Base-by-base conservation (phyloP, 2,329 filamentous ascomycete species). In the Trichothecium roseum region DNA sequence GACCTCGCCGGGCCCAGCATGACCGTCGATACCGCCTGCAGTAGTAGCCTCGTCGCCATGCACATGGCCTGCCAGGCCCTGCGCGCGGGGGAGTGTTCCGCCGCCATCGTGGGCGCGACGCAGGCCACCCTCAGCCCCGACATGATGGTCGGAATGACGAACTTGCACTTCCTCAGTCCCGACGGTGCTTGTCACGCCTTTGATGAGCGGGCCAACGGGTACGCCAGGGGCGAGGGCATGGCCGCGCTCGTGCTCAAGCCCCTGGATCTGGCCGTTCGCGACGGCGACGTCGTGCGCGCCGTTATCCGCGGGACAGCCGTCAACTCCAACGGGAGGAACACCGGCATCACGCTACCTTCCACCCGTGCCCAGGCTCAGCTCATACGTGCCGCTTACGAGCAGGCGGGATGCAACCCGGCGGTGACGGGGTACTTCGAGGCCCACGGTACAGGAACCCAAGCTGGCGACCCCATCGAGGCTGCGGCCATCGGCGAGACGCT, bases 361-460 rank as follows among this genome's bases (percentile, higher is more conserved):
- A 36, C 16, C 1, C 29, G 33, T 0, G 49, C 38, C 40, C 59
- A 63, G 39, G 48, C 52, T 1, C 46, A 45, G 8, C 59, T 66
- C 31, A 69, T 69, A 36, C 43, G 46, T 26, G 40, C 46, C 1
- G 51, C 58, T 1, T 71, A 70, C 42, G 30, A 41, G 4, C 49
- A 48, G 10, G 55, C 59, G 1, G 60, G 53, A 2, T 47, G 64
- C 1, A 42, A 53, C 17, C 47, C 53, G n/a, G 34, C 44, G 2
- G 44, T 55, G 9, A 66, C 63, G 0, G 53, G 49, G 0, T 69
- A 58, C 36, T 55, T 69, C 30, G 66, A 69, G 41, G 64, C 63
- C 24, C 66, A 64, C 39, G 69, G 68, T 8, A 73, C 68, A 0
- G 68, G 68, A 9, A 74, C 69, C 0, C 55, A 57, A 13, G 63